Evolutionary conservation across 768 basidiomycete genomes (phyloP).

Genomic region (Leucocoprinus sp.): DNA sequence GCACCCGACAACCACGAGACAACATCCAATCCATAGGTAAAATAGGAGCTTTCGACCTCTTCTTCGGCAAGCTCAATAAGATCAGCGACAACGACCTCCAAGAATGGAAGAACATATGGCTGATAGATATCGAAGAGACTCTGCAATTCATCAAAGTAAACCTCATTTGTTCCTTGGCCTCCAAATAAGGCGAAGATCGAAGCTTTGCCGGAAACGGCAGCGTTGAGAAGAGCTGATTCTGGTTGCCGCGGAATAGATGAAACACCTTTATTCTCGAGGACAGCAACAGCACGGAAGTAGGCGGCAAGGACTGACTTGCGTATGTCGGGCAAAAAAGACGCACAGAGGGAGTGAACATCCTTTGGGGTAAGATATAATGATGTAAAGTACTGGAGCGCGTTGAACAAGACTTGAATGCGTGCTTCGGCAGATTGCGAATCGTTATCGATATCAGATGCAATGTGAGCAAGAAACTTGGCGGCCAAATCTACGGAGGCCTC

Average conservation of each 20-base stretch:
- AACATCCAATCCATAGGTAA: slow-evolving; percentile 75
- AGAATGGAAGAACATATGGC: slow-evolving; percentile 73
- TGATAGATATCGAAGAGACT: slow-evolving; percentile 85
- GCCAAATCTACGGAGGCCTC: slow-evolving; percentile 73
- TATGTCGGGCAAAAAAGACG: slow-evolving; percentile 64
- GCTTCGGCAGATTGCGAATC: slow-evolving; percentile 44
- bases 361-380: slow-evolving; percentile 57
- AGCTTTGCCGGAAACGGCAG: slow-evolving; percentile 52
- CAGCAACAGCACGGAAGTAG: slow-evolving; percentile 71
- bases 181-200: slow-evolving; percentile 92
- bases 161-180: slow-evolving; percentile 96
- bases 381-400: slow-evolving; percentile 73
- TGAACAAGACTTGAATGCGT: slow-evolving; percentile 60
- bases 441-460: slow-evolving; percentile 54
- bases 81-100: slow-evolving; percentile 52
- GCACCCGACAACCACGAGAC: slow-evolving; percentile 76
- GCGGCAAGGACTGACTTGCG: slow-evolving; percentile 70
- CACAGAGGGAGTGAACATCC: slow-evolving; percentile 79
- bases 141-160: slow-evolving; percentile 96
- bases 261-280: slow-evolving; percentile 50
- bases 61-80: slow-evolving; percentile 64
- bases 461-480: slow-evolving; percentile 76
- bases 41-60: slow-evolving; percentile 55
- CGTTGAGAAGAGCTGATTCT: slow-evolving; percentile 60
- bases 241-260: slow-evolving; percentile 51